Conservation (phyloP, 139 green algal species). For the Volvox reticuliferus region DNA sequence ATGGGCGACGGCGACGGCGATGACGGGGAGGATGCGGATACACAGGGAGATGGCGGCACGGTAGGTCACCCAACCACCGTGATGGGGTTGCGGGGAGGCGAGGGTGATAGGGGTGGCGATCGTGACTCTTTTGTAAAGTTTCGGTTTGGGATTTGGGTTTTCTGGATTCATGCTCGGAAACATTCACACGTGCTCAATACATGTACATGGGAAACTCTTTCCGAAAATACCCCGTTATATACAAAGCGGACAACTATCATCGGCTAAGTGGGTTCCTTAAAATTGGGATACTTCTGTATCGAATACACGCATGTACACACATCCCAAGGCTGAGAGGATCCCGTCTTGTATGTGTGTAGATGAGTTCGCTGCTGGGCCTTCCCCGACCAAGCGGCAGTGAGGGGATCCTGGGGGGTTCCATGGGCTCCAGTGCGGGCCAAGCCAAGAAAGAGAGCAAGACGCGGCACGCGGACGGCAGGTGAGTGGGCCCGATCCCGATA, state of each 20-base stretch:
- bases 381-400: constrained; percentile 7
- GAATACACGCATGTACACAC: too few species aligned
- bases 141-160: too few species aligned
- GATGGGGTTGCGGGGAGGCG: not conserved
- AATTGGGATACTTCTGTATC: too few species aligned
- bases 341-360: not conserved
- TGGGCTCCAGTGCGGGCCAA: not conserved
- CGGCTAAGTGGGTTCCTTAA: too few species aligned
- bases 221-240: too few species aligned
- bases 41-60: not conserved
- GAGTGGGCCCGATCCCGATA: too few species aligned
- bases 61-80: not conserved
- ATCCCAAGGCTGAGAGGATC: too few species aligned
- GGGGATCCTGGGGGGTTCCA: not conserved
- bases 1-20: not conserved
- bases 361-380: not conserved
- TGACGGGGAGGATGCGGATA: constrained; percentile 5
- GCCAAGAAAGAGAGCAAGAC: constrained; percentile 57
- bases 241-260: too few species aligned
- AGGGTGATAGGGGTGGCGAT: not conserved
- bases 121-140: too few species aligned
- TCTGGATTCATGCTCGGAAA: too few species aligned
- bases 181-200: too few species aligned
- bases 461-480: constrained; percentile 37
- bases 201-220: too few species aligned